These are phyloP conservation scores for Saccharomyces hybrid DNA, from an alignment of 1,139 yeast species.

Conservation along the genomic window DNA sequence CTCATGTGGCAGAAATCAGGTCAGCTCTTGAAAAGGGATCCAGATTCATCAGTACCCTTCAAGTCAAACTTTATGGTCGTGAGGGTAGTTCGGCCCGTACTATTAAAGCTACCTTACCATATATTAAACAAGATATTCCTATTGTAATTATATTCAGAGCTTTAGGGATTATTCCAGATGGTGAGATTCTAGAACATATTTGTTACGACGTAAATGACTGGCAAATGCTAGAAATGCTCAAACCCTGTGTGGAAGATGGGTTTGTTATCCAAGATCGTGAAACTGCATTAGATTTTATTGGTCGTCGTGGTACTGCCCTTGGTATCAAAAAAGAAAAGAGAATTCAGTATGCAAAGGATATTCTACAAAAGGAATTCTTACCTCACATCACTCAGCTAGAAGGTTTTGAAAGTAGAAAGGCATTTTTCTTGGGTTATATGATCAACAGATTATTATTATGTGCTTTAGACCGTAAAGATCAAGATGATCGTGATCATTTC, in stretches of 20 bases:
- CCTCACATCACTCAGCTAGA: slow-evolving; percentile 97
- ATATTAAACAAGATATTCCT: slow-evolving; percentile 92
- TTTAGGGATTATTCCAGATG: slow-evolving; percentile 96
- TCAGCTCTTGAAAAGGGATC: slow-evolving; percentile 96
- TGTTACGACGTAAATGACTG: slow-evolving; percentile 97
- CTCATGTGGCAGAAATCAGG: slow-evolving; percentile 93
- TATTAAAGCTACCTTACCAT: slow-evolving; percentile 91
- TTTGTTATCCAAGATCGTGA: slow-evolving; percentile 96
- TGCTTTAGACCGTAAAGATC: slow-evolving; percentile 95
- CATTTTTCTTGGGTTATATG: slow-evolving; percentile 95
- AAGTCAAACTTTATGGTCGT: slow-evolving; percentile 83
- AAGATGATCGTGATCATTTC: slow-evolving; percentile 98
- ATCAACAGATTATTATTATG: slow-evolving; percentile 88
- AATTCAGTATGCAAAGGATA: slow-evolving; percentile 94
- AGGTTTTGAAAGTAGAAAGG: slow-evolving; percentile 94
- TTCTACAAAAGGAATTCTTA: slow-evolving; percentile 86
- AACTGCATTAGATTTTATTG: slow-evolving; percentile 94
- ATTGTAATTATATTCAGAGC: slow-evolving; percentile 96
- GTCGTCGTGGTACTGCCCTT: slow-evolving; percentile 90
- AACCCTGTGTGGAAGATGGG: slow-evolving; percentile 98
- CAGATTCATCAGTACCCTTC: slow-evolving; percentile 86
- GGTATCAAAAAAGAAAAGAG: slow-evolving; percentile 97
- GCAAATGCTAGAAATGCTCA: slow-evolving; percentile 98
- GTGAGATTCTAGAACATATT: slow-evolving; percentile 94
- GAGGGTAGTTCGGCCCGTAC: slow-evolving; percentile 73